Percentiles rank a stretch among this genome's conserved stretches.
These are phyloP conservation scores for Nakaseomyces kungkrabaensis DNA, from an alignment of 1,139 yeast genomes.

Conservation along the genomic window DNA sequence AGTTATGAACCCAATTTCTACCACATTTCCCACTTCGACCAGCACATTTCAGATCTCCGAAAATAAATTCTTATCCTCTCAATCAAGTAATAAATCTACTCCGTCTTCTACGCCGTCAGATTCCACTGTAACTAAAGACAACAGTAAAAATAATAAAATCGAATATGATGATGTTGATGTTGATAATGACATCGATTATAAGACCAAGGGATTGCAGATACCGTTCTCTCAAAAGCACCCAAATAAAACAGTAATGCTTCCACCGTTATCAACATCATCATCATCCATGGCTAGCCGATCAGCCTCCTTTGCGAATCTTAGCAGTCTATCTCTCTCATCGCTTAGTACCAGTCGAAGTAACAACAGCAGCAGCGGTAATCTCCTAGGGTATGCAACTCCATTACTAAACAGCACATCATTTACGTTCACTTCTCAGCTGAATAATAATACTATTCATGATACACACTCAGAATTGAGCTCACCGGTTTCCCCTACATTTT, in stretches of 20 bases:
- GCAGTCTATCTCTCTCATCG: not conserved
- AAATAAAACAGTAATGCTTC: not conserved
- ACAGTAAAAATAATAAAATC: not conserved
- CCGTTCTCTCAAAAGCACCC: not conserved
- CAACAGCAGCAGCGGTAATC: not conserved
- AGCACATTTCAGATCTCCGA: not conserved
- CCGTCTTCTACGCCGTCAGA: not conserved
- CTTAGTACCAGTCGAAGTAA: not conserved
- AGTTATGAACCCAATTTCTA: not conserved
- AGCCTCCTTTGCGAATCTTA: not conserved
- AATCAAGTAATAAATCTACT: not conserved
- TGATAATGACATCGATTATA: too few relatives aligned
- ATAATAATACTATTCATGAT: not conserved
- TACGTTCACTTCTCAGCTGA: not conserved
- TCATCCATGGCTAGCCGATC: constrained; percentile 2
- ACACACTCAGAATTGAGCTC: not conserved
- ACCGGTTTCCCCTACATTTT: not conserved
- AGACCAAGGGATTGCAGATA: not conserved
- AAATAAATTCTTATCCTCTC: not conserved
- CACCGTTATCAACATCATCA: constrained; percentile 13
- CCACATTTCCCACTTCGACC: not conserved
- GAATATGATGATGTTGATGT: too few relatives aligned
- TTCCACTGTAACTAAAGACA: not conserved
- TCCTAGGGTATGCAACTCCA: not conserved
- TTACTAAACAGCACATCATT: not conserved